Evolutionary conservation across 75 land plant species (phyloP), one percentile per base, ranked within the genome.

Genomic region (Sequoiadendron giganteum): DNA sequence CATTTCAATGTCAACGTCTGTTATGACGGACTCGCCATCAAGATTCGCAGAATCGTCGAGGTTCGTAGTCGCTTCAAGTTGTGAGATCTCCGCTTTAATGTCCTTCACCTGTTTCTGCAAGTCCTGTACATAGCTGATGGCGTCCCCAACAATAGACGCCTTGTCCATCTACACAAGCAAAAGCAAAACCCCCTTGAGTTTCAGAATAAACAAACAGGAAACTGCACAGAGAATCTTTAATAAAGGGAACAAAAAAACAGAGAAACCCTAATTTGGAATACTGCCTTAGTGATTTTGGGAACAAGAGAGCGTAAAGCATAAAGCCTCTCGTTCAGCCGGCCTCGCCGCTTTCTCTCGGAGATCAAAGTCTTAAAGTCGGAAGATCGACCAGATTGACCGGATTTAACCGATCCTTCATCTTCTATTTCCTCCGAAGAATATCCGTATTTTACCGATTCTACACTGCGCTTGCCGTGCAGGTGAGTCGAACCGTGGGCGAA

Each of bases 111-210:
- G 87, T 68, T 88, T 92, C 87, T 97, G 95, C 61, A 97, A 88
- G 13, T 94, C 91, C 82, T 90, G 88, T 61, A 96, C 95, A 58
- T 97, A 96, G 34, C 76, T 85, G 1, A 95, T 95, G 2, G 99
- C 99, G 89, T 97, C 99, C 36, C 93, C 99, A 42, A 97, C 91
- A 42, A 97, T 97, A 0, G 99, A 97, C 0, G 95, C 99, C 80
- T 96, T 97, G 91, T 97, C 99, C 99, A 97, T 97, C 99, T 97
- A 89, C 88, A 90, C 75, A 39, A 82, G 40, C 45, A 28, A 10
- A 28, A 82, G 28, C 10, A 25, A 21, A 82, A 45, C 3, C 15
- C n/a, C 30, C 13, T 52, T 42, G 2, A 7, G 18, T 18, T 45
- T 25, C 77, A 75, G 36, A 58, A 19, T 0, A 58, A 58, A 19